Evolutionary conservation across 371 early-diverging fungal species (phyloP).

Genomic region (Rhizomucor pusillus): DNA sequence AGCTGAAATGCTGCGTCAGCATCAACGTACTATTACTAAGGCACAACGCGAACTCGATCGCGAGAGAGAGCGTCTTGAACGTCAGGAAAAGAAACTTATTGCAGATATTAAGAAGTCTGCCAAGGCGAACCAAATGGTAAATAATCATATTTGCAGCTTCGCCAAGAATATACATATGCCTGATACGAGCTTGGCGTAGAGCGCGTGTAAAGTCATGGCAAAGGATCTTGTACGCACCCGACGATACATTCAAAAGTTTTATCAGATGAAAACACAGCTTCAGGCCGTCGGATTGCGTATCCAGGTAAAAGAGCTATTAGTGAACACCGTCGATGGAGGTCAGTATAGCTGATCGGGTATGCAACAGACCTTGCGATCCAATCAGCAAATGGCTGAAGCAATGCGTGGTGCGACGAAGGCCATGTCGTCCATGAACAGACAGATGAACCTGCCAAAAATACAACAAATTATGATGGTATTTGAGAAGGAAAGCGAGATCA

Average conservation of each 20-base stretch:
- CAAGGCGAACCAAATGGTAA: constrained; percentile 88
- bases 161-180: constrained; percentile 48
- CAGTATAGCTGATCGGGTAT: neutral
- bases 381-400: constrained; percentile 94
- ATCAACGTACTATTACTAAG: constrained; percentile 84
- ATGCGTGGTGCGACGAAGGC: constrained; percentile 95
- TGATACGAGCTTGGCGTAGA: constrained; percentile 33
- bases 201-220: constrained; percentile 94
- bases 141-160: neutral
- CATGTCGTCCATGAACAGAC: constrained; percentile 95
- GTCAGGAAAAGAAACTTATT: constrained; percentile 94
- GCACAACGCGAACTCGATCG: constrained; percentile 95
- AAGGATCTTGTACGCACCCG: constrained; percentile 96
- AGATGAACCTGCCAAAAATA: constrained; percentile 91
- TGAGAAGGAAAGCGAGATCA: constrained; percentile 89
- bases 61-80: constrained; percentile 85
- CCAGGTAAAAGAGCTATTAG: constrained; percentile 56
- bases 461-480: constrained; percentile 97
- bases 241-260: constrained; percentile 91
- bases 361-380: constrained; percentile 80
- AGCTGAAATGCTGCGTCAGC: constrained; percentile 86
- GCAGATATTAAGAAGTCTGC: constrained; percentile 91
- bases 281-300: constrained; percentile 92
- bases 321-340: neutral
- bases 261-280: constrained; percentile 92